Conservation (phyloP, 2,329 filamentous ascomycete species). For the Pseudocercospora pini-densiflorae region DNA sequence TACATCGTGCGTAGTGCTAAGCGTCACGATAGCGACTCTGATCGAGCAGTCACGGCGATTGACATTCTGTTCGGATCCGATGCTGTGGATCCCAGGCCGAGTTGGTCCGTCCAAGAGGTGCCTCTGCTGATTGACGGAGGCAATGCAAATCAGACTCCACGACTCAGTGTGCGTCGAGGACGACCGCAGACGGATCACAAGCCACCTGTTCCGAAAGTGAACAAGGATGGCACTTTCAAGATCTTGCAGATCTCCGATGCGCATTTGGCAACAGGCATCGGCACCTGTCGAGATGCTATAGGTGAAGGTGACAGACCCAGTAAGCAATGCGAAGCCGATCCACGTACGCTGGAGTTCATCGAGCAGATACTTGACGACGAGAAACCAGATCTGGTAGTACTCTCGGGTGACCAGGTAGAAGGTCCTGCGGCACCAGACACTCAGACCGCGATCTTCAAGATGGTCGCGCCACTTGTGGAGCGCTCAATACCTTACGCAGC, state of each 20-base stretch:
- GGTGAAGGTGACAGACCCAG: conserved; percentile 46
- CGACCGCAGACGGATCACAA: conserved; percentile 61
- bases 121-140: conserved; percentile 71
- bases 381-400: conserved; percentile 87
- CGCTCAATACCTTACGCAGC: conserved; percentile 89
- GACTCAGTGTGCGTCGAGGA: conserved; percentile 79
- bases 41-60: conserved; percentile 75
- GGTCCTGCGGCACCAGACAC: conserved; percentile 90
- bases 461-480: conserved; percentile 79
- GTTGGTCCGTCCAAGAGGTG: conserved; percentile 79
- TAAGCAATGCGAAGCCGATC: conserved; percentile 81
- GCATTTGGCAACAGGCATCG: conserved; percentile 88
- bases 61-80: conserved; percentile 91
- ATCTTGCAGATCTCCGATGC: conserved; percentile 96
- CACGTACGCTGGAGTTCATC: conserved; percentile 88
- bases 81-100: conserved; percentile 83
- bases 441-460: conserved; percentile 93
- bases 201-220: conserved; percentile 71
- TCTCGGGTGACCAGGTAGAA: conserved; percentile 95
- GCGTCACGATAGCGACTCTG: conserved; percentile 74
- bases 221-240: conserved; percentile 92
- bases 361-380: conserved; percentile 84
- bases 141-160: conserved; percentile 67
- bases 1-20: conserved; percentile 81
- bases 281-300: conserved; percentile 82